Evolutionary conservation across 352 stramenopile species (phyloP), one percentile per base, ranked within the genome.

Genomic region (Globisporangium mamillatum): DNA sequence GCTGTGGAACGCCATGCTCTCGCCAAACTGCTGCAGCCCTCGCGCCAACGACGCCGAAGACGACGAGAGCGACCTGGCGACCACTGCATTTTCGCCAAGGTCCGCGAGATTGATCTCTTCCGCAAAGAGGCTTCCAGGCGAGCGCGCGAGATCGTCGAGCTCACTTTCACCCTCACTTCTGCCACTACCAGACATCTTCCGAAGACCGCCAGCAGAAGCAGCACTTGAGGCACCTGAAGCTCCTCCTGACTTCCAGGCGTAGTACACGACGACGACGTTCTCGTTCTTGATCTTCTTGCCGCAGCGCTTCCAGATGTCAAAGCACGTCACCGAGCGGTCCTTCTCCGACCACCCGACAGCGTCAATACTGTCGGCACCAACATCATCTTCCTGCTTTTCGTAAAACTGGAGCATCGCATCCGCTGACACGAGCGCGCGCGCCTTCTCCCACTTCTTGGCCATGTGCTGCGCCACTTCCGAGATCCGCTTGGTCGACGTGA

Each of bases 401-500:
- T 81, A 88, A 25, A 92, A 89, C 27, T 81, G 81, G 22, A 92
- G 60, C 12, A 73, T 67, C n/a, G 64, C 53, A 34, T 75, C 25
- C 0, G 54, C 52, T 9, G 70, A 56, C 38, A 82, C 66, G 4
- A 80, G 54, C 22, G 67, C 67, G 16, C 73, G 75, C 16, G 92
- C 81, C 53, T 84, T 78, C 4, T 71, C 56, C 86, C 86, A 94
- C 66, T 93, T 94, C 27, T 81, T 82, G 59, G 72, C 76, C 86
- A 94, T 94, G 69, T 94, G 84, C 18, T 75, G 75, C n/a, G 78
- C 78, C 20, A 94, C 88, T 34, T 94, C 82, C 2, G 84, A 86
- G 24, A 94, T 81, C 16, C 80, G 83, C 74, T 94, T 94, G n/a
- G 81, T 85, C 22, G 81, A 87, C 59, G 78, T 90, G 54, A 94